Evolutionary conservation across 1,284 basidiomycete genomes (phyloP).

Genomic region (Microbotryomycetes sp.): DNA sequence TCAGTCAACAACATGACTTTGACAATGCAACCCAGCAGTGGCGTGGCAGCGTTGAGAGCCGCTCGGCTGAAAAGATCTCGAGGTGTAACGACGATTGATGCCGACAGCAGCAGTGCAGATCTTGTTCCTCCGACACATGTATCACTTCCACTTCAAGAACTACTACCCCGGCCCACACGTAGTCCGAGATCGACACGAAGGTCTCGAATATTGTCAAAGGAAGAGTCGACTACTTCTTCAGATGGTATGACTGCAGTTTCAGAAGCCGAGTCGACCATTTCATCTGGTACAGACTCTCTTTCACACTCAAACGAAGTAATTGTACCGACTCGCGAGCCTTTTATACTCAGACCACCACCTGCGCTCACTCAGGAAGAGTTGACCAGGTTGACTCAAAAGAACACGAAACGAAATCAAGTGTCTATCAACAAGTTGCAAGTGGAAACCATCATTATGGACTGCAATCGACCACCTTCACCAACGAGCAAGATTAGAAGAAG

Average conservation of each 20-base stretch:
- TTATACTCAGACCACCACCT: slow-evolving; percentile 15
- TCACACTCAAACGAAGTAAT: no score
- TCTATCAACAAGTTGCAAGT: slow-evolving; percentile 32
- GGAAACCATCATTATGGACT: slow-evolving; percentile 27
- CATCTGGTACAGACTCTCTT: no score
- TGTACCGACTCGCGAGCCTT: background rate
- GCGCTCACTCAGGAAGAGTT: slow-evolving; percentile 28
- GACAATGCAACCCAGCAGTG: no score
- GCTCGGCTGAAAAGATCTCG: background rate
- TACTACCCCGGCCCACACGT: background rate
- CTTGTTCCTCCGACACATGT: background rate
- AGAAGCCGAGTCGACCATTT: background rate
- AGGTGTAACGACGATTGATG: background rate
- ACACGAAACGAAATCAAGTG: slow-evolving; percentile 32
- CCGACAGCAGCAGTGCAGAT: background rate
- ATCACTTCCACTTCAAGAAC: background rate
- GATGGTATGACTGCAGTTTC: background rate
- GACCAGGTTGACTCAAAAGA: slow-evolving; percentile 28
- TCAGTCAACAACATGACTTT: no score
- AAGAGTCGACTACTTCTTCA: background rate
- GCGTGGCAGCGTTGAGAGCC: background rate
- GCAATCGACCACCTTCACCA: slow-evolving; percentile 34
- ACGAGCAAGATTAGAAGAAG: slow-evolving; percentile 35
- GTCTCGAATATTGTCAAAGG: background rate
- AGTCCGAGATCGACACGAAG: background rate